Evolutionary conservation across 2,329 filamentous ascomycete species (phyloP).

Genomic region (Lasiodiplodia theobromae): DNA sequence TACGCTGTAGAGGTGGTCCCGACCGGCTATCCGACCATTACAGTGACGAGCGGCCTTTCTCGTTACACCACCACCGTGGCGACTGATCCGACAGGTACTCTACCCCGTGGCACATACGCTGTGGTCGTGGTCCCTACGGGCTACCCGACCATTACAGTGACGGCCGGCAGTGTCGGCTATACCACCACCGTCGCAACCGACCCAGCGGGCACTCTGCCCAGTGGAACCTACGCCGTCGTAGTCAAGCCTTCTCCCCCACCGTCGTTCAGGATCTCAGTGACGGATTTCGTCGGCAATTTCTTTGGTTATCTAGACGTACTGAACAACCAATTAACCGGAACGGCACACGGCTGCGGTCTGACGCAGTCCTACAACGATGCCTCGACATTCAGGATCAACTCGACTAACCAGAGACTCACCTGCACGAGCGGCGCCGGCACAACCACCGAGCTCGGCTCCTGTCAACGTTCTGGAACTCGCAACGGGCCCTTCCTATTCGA

Average conservation of each 20-base stretch:
- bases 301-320: neutral
- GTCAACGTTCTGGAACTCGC: neutral
- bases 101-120: neutral
- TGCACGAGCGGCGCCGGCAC: neutral
- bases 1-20: neutral
- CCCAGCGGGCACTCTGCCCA: neutral
- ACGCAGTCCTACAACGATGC: neutral
- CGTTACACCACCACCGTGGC: too few species aligned
- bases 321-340: neutral
- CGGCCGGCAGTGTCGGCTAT: neutral
- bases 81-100: too few species aligned
- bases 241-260: neutral
- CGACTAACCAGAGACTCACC: neutral
- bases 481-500: constrained; percentile 10
- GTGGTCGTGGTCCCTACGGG: neutral
- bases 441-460: neutral
- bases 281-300: constrained; percentile 8
- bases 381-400: neutral
- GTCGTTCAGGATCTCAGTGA: neutral
- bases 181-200: neutral
- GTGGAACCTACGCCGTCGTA: neutral
- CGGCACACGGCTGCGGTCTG: neutral
- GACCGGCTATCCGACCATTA: neutral
- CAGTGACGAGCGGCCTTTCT: neutral
- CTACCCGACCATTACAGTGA: neutral